phyloP scores from a whole-genome alignment of 2,329 filamentous ascomycete genomes.

The Hymenoscyphus linearis region DNA sequence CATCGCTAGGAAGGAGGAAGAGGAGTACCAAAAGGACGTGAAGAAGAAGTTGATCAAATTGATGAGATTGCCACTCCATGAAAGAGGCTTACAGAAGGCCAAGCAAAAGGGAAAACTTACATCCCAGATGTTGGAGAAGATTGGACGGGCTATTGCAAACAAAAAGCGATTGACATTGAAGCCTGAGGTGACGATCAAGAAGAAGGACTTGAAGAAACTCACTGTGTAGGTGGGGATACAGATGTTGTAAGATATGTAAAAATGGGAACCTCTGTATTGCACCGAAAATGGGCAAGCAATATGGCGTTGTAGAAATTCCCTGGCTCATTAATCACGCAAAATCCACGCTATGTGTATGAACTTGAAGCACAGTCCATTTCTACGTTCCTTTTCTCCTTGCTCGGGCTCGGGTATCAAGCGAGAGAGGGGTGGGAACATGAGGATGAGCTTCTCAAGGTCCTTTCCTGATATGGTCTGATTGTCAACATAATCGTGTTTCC shows the following conservation, averaged over 20 bases:
- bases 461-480: too few relatives aligned
- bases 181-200: slow-evolving; percentile 7
- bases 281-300: not conserved
- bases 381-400: too few relatives aligned
- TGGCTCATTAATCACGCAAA: not conserved
- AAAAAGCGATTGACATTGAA: slow-evolving; percentile 20
- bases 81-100: slow-evolving; percentile 24
- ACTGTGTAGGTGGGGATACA: slow-evolving; percentile 11
- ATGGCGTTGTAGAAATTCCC: not conserved
- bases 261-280: slow-evolving; percentile 6
- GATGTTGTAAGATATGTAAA: slow-evolving; percentile 29
- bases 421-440: too few relatives aligned
- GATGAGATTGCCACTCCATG: slow-evolving; percentile 31
- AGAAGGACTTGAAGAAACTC: slow-evolving; percentile 5
- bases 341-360: too few relatives aligned
- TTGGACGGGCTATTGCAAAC: slow-evolving; percentile 31
- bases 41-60: slow-evolving; percentile 29
- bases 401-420: too few relatives aligned
- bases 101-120: slow-evolving; percentile 27
- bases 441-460: too few relatives aligned
- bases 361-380: too few relatives aligned
- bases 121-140: slow-evolving; percentile 28
- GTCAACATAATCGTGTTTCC: too few relatives aligned
- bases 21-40: slow-evolving; percentile 50
- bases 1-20: slow-evolving; percentile 55